Evolutionary conservation across 345 rosid species (phyloP).

Genomic region (Melaleuca quinquenervia): DNA sequence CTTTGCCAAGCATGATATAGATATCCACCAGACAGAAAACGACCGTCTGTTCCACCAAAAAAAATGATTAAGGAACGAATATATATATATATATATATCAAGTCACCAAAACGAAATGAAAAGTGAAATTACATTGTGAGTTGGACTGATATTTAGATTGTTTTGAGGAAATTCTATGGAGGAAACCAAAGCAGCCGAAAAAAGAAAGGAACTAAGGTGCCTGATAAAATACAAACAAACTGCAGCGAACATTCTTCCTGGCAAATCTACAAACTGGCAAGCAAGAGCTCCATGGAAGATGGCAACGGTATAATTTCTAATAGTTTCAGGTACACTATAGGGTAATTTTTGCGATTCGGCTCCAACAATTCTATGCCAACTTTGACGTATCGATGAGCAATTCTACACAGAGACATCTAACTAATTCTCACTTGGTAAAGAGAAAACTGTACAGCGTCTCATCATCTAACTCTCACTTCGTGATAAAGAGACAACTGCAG

Average conservation of each 20-base stretch:
- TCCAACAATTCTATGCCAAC: not conserved
- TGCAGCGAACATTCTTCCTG: not conserved
- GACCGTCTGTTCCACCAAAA: constrained; percentile 55
- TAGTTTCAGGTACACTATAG: not conserved
- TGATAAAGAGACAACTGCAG: not conserved
- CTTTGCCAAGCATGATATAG: constrained; percentile 93
- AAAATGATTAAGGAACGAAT: not conserved
- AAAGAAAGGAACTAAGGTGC: not conserved
- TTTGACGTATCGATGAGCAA: not conserved
- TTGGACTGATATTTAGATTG: not conserved
- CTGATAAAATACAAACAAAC: not conserved
- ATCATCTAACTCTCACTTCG: not conserved
- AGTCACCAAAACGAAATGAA: not conserved
- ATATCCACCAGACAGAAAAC: constrained; percentile 98
- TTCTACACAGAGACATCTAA: not conserved
- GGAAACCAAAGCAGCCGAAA: not conserved
- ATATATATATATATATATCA: too few relatives aligned
- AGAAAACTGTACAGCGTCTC: not conserved
- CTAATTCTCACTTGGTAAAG: not conserved
- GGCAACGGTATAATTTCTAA: not conserved
- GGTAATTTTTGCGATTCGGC: not conserved
- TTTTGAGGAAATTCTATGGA: not conserved
- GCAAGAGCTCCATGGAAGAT: not conserved
- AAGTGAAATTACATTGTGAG: not conserved
- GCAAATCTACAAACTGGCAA: not conserved